Evolutionary conservation across 176 grass and related monocot genomes (phyloP).

Genomic region (Triticum dicoccoides): DNA sequence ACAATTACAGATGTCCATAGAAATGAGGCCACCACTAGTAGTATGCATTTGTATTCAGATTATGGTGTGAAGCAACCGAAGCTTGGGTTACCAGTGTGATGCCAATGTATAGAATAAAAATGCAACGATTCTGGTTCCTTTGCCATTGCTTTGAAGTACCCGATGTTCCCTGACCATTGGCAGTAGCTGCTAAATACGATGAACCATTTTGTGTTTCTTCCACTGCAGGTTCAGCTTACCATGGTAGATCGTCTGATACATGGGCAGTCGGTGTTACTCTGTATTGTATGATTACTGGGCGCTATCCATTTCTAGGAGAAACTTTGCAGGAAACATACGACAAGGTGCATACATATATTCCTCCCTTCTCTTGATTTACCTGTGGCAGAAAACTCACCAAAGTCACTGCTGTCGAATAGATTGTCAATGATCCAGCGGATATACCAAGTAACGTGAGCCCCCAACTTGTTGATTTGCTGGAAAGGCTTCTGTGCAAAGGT

Average conservation of each 20-base stretch:
- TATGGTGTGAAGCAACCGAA: not conserved
- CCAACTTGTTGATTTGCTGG: conserved; percentile 60
- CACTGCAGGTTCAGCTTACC: conserved; percentile 61
- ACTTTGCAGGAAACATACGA: conserved; percentile 76
- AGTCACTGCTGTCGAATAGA: conserved; percentile 32
- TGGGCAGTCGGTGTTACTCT: conserved; percentile 90
- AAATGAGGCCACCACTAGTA: not conserved
- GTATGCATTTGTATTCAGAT: not conserved
- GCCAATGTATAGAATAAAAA: not conserved
- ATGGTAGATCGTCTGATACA: conserved; percentile 64
- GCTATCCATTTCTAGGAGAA: conserved; percentile 89
- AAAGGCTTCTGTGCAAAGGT: conserved; percentile 92
- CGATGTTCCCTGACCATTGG: conserved; percentile 3
- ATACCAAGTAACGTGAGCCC: conserved; percentile 58
- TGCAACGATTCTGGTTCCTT: not conserved
- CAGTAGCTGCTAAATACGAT: conserved; percentile 16
- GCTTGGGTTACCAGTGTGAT: not conserved
- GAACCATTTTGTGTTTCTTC: conserved; percentile 1
- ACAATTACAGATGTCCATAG: not conserved
- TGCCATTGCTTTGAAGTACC: not conserved
- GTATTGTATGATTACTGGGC: conserved; percentile 57
- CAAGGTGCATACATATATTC: conserved; percentile 41
- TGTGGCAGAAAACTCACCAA: conserved; percentile 16
- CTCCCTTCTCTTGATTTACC: conserved; percentile 12
- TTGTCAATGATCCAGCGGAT: conserved; percentile 55